phyloP scores from a whole-genome alignment of 2,329 filamentous ascomycete species.

The Cladosporium cucumerinum region DNA sequence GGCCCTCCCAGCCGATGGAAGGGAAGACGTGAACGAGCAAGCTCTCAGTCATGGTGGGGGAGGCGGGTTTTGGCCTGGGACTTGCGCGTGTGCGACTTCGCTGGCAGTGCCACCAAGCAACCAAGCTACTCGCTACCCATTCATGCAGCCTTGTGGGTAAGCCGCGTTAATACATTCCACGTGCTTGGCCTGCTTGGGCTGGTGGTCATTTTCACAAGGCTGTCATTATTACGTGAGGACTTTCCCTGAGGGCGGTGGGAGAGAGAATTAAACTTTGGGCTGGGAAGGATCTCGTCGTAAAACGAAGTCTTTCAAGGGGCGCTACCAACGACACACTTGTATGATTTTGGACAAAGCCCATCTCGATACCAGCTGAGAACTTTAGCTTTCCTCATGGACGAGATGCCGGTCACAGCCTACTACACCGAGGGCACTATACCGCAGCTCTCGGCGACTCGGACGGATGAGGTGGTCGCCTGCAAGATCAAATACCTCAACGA shows the following conservation, averaged over 20 bases:
- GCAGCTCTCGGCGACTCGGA: background rate
- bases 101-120: background rate
- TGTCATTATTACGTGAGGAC: background rate
- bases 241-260: background rate
- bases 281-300: background rate
- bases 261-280: background rate
- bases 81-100: background rate
- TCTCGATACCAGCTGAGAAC: background rate
- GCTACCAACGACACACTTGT: background rate
- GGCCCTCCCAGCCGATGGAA: background rate
- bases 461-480: conserved; percentile 10
- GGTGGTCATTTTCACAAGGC: background rate
- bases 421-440: conserved; percentile 3
- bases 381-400: too few relatives aligned
- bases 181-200: background rate
- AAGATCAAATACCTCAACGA: conserved; percentile 35
- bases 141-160: conserved; percentile 5
- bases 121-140: background rate
- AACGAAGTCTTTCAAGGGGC: background rate
- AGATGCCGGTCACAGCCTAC: conserved; percentile 15
- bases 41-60: background rate
- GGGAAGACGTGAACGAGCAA: background rate
- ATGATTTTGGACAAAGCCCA: background rate
- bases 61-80: background rate
- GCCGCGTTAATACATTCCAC: background rate